Conservation (phyloP, 2,329 filamentous ascomycete species). For the Teratosphaeria destructans region DNA sequence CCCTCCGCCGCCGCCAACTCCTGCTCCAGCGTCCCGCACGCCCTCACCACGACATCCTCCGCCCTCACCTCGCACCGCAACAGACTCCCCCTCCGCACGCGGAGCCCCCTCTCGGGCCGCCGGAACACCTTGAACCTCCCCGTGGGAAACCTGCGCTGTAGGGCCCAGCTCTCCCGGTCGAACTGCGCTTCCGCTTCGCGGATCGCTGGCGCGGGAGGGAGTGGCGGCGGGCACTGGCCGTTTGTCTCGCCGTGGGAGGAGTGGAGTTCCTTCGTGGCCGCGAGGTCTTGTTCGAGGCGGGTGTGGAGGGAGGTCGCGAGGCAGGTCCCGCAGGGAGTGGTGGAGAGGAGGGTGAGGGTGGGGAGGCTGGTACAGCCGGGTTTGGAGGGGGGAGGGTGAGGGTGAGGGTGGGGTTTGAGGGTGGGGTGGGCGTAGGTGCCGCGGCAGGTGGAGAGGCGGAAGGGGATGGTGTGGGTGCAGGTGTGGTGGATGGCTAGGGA, state of each 20-base stretch:
- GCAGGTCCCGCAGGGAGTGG: neutral
- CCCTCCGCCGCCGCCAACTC: conserved; percentile 8
- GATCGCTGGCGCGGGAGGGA: neutral
- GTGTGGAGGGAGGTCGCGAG: neutral
- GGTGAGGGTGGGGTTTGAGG: conserved; percentile 3
- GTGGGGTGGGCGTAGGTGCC: conserved; percentile 19
- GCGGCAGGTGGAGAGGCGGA: conserved; percentile 24
- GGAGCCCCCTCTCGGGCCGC: conserved; percentile 8
- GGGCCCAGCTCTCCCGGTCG: conserved; percentile 1
- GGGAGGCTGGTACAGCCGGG: conserved; percentile 21
- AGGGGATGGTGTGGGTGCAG: conserved; percentile 23
- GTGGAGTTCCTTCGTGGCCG: neutral
- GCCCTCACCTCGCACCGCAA: conserved; percentile 13
- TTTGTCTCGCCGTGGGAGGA: neutral
- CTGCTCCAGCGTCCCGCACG: conserved; percentile 5
- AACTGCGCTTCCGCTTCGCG: conserved; percentile 1
- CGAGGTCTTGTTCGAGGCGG: neutral
- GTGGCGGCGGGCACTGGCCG: neutral
- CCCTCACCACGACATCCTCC: conserved; percentile 12
- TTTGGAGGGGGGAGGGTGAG: neutral
- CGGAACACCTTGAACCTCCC: conserved; percentile 4
- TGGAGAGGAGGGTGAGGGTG: conserved; percentile 14
- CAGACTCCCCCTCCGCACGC: conserved; percentile 4
- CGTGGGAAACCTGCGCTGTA: conserved; percentile 6
- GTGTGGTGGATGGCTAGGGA: conserved; percentile 21